These are phyloP conservation scores for Metarhizium guizhouense DNA, from an alignment of 2,329 filamentous ascomycete genomes.

Conservation along the genomic window DNA sequence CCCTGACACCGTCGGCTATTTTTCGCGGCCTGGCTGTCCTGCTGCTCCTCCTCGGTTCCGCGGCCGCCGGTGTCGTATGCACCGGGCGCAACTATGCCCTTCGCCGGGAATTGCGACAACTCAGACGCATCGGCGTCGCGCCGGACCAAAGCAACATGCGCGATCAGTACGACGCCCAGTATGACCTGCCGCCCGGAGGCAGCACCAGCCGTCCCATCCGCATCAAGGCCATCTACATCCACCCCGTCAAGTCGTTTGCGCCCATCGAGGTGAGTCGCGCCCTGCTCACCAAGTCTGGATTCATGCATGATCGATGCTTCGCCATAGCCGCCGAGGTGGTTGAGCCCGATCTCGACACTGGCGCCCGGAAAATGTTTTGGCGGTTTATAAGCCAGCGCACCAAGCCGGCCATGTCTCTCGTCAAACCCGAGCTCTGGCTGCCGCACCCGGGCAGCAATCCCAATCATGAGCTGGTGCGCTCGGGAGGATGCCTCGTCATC, in stretches of 20 bases:
- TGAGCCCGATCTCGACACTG: slow-evolving; percentile 10
- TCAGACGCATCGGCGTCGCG: slow-evolving; percentile 12
- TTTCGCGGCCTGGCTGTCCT: not conserved
- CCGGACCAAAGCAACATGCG: slow-evolving; percentile 13
- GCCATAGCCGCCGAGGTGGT: slow-evolving; percentile 19
- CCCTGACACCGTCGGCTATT: not conserved
- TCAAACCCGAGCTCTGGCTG: slow-evolving; percentile 1
- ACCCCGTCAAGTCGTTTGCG: slow-evolving; percentile 20
- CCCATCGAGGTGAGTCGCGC: slow-evolving; percentile 16
- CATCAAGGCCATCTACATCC: slow-evolving; percentile 18
- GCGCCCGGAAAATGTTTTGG: slow-evolving; percentile 5
- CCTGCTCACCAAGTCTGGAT: slow-evolving; percentile 15
- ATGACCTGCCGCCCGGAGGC: slow-evolving; percentile 5
- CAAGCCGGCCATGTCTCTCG: slow-evolving; percentile 2
- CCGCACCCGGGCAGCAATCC: not conserved
- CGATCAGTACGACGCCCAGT: slow-evolving; percentile 14
- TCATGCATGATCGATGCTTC: slow-evolving; percentile 17
- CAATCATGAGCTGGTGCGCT: not conserved
- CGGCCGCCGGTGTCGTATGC: not conserved
- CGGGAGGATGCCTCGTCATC: not conserved
- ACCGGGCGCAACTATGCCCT: not conserved
- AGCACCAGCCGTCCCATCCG: slow-evolving; percentile 6
- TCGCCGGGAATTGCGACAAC: slow-evolving; percentile 5
- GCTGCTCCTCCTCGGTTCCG: not conserved
- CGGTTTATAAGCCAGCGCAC: slow-evolving; percentile 19